Base-by-base conservation (phyloP, 805 yeast species). In the Metschnikowia sp. region DNA sequence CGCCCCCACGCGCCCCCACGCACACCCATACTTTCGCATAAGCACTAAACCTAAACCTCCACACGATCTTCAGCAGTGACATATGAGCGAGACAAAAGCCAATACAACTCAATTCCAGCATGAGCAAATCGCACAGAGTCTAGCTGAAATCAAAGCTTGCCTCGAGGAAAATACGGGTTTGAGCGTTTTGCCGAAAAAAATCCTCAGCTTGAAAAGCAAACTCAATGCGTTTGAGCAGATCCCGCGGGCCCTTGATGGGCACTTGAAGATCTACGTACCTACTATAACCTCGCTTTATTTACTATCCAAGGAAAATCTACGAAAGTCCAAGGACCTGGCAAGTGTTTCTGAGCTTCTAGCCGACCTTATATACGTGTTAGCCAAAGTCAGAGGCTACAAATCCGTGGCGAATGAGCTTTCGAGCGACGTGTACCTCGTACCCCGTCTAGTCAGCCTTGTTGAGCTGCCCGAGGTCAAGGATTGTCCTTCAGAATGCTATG, bases 361-460 rank as follows among this genome's bases (percentile, higher is more conserved):
- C 3, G 59, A 66, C 32, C 59, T 81, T 0, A 70, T 84, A 41
- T 90, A 89, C 62, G 70, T 69, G 8, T 64, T 89, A 15, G 67
- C 83, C 26, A 88, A 86, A 57, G 75, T 88, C 8, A 68, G 92
- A 36, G 86, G 88, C 0, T 68, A 79, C 53, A 87, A 86, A 62
- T 69, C 75, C 11, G 69, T 86, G 3, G 65, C 79, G n/a, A 75
- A 75, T 48, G 79, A 78, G 63, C 73, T 88, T 42, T 72, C 83
- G 2, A 80, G 85, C 29, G 83, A 86, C 44, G 77, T 86, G 1
- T 66, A 72, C 46, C 56, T 78, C 12, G 61, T 88, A 7, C 70
- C 74, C 0, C 48, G 53, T 3, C 61, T 58, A 15, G 38, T 57
- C 8, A 41, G 12, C 12, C 78, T n/a, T 15, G 36, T 64, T 22